Conservation (phyloP, 2,329 filamentous ascomycete genomes). For the Akanthomyces uredinophilus region DNA sequence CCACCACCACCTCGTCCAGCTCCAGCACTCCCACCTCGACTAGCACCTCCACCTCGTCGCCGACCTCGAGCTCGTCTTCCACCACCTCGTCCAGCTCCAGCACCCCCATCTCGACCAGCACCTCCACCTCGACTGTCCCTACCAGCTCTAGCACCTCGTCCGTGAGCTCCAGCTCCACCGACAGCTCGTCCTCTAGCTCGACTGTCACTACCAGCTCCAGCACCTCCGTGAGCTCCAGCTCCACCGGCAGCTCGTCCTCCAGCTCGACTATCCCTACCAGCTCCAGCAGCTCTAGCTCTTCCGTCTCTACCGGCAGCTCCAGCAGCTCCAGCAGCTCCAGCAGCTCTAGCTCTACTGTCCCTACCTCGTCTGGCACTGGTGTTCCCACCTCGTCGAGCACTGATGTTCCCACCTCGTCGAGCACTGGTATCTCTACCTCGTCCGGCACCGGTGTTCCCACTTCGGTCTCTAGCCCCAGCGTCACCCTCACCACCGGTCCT, state of each 20-base stretch:
- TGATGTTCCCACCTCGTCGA: neutral
- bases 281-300: neutral
- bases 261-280: constrained; percentile 12
- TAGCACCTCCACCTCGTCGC: neutral
- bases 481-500: neutral
- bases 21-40: constrained; percentile 11
- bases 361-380: too few relatives aligned
- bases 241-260: neutral
- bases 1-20: constrained; percentile 15
- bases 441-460: neutral
- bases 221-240: neutral
- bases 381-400: neutral
- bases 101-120: neutral
- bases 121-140: too few relatives aligned
- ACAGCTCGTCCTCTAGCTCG: neutral
- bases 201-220: neutral
- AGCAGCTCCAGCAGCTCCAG: neutral
- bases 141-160: neutral
- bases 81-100: neutral
- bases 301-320: neutral
- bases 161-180: neutral
- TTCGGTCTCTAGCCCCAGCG: neutral
- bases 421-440: neutral
- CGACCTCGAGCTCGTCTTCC: neutral
- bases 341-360: neutral